Evolutionary conservation across 176 grass and related monocot species (phyloP), one percentile per base, ranked within the genome.

Genomic region (Eragrostis curvula): DNA sequence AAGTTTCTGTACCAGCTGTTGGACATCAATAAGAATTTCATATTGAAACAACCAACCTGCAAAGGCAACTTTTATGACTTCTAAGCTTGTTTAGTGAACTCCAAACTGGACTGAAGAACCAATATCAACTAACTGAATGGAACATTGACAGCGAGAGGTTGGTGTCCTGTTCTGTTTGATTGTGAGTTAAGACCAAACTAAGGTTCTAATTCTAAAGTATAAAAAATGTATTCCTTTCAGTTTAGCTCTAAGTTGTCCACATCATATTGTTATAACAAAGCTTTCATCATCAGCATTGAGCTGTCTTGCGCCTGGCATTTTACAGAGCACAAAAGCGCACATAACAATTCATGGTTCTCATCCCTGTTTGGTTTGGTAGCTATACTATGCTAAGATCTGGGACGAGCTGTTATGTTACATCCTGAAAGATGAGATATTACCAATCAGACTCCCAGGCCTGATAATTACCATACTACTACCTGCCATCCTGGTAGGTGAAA

Each of bases 131-230:
- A 66, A 73, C 16, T 17, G 66, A 78, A 78, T 78, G 59, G 20
- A 72, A 41, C 67, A 66, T 57, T 66, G 80, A 73, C 59, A 73
- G 29, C 11, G 80, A 83, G 13, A 49, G 68, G 80, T 58, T 81
- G 66, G 74, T 79, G 47, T 16, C 47, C 66, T 88, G 18, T 43
- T 62, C 50, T 66, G 25, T 28, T 57, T 71, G 71, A 53, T 55
- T 29, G 49, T 80, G 78, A 80, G 78, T 56, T 80, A 9, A 41
- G 47, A 77, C 47, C 57, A 77, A 59, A 41, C 15, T 63, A 81
- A 28, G 27, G 8, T 15, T 18, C 57, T 15, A 66, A 9, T 17
- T 32, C 17, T 21, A 65, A 76, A 40, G 32, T 36, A 36, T 36
- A 15, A 8, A 40, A 71, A 81, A 13, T 20, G 79, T 68, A 71